Conservation (phyloP, 139 green algal genomes). For the Ostreobium quekettii region DNA sequence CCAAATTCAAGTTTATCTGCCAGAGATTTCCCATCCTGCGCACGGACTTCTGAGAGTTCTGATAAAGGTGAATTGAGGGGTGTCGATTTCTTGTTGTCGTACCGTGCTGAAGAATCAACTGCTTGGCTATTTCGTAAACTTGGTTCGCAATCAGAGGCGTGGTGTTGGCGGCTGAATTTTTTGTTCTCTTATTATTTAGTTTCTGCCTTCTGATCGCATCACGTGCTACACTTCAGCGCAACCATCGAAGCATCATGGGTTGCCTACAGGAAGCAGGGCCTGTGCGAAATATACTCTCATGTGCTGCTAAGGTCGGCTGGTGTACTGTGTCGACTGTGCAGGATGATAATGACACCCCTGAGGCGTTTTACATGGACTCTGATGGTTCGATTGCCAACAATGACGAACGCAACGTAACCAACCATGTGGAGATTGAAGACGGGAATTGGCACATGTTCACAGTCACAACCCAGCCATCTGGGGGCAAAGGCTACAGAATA, state of each 20-base stretch:
- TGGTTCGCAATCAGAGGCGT: background rate
- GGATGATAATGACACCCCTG: background rate
- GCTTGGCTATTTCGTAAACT: background rate
- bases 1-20: slow-evolving; percentile 5
- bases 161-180: background rate
- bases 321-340: background rate
- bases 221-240: background rate
- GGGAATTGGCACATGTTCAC: slow-evolving; percentile 58
- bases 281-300: background rate
- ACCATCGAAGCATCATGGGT: background rate
- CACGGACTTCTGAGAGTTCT: slow-evolving; percentile 2
- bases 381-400: background rate
- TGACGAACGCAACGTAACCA: background rate
- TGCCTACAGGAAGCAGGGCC: too few relatives aligned
- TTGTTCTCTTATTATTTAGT: too few relatives aligned
- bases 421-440: slow-evolving; percentile 30
- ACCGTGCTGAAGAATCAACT: too few relatives aligned
- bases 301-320: background rate
- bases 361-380: slow-evolving; percentile 7
- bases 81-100: background rate
- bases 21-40: background rate
- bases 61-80: background rate
- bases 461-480: slow-evolving; percentile 33
- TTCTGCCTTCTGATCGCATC: background rate
- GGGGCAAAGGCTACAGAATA: slow-evolving; percentile 15